Evolutionary conservation across 345 rosid species (phyloP).

Genomic region (Carallia brachiata): DNA sequence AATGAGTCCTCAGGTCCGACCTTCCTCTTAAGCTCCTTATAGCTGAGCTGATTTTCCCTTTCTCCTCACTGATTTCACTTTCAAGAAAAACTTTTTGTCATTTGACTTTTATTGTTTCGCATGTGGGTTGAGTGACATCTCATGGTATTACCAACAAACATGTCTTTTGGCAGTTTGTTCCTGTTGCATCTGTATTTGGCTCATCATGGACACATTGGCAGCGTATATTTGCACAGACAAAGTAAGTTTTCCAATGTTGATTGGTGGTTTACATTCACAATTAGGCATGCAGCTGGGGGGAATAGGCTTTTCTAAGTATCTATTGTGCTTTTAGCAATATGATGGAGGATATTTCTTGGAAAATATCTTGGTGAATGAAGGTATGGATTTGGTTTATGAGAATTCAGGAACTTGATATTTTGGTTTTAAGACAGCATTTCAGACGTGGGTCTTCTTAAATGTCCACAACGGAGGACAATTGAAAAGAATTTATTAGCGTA

Average conservation of each 20-base stretch:
- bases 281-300: background rate
- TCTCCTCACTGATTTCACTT: background rate
- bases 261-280: background rate
- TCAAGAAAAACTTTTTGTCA: background rate
- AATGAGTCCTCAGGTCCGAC: background rate
- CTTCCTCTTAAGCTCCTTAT: background rate
- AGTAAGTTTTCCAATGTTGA: conserved; percentile 39
- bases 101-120: background rate
- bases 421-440: too few relatives aligned
- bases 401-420: too few relatives aligned
- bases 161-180: conserved; percentile 55
- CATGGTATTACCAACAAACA: background rate
- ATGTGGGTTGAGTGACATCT: background rate
- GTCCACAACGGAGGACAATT: too few relatives aligned
- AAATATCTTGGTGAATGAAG: background rate
- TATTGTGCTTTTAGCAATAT: background rate
- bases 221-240: conserved; percentile 52
- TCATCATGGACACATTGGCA: conserved; percentile 74
- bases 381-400: too few relatives aligned
- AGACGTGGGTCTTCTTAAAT: background rate
- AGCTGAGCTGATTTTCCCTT: background rate
- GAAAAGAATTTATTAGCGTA: too few relatives aligned
- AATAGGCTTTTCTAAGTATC: background rate
- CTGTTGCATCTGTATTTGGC: conserved; percentile 71
- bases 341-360: background rate